A percentile compares a stretch with the other conserved stretches of the same genome.
Conservation (phyloP, 768 basidiomycete genomes). For the Panus rudis region DNA sequence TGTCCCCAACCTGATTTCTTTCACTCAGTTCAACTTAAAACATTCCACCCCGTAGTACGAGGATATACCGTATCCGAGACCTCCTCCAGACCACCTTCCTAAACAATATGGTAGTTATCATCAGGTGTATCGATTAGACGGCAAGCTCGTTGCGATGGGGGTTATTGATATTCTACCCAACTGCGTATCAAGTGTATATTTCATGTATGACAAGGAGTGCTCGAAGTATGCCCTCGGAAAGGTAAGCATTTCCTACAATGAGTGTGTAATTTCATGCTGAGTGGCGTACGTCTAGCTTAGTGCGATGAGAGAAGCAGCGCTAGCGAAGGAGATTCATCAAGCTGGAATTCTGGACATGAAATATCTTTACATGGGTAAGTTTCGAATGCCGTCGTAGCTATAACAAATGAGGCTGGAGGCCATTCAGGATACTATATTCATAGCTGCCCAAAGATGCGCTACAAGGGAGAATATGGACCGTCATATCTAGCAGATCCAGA, state of each 20-base stretch:
- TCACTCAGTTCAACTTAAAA: neutral
- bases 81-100: slow-evolving; percentile 55
- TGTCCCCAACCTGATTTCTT: slow-evolving; percentile 14
- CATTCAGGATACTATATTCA: slow-evolving; percentile 83
- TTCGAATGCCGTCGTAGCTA: too few species aligned
- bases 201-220: slow-evolving; percentile 76
- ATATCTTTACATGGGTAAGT: slow-evolving; percentile 82
- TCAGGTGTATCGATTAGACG: slow-evolving; percentile 80
- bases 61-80: slow-evolving; percentile 49
- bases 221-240: slow-evolving; percentile 73
- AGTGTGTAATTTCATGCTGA: neutral
- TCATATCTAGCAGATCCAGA: slow-evolving; percentile 87
- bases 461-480: slow-evolving; percentile 90
- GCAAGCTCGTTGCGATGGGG: slow-evolving; percentile 73
- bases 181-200: slow-evolving; percentile 85
- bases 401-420: neutral
- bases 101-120: slow-evolving; percentile 88
- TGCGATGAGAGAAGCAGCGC: slow-evolving; percentile 71
- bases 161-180: slow-evolving; percentile 86
- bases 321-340: slow-evolving; percentile 68
- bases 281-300: slow-evolving; percentile 51
- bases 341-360: slow-evolving; percentile 59
- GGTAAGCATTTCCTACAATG: slow-evolving; percentile 29
- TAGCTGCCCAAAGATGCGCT: slow-evolving; percentile 89
- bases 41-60: slow-evolving; percentile 36